Evolutionary conservation across 148 eudicot species (phyloP), one percentile per base, ranked within the genome.

Genomic region (Spergularia bocconei): DNA sequence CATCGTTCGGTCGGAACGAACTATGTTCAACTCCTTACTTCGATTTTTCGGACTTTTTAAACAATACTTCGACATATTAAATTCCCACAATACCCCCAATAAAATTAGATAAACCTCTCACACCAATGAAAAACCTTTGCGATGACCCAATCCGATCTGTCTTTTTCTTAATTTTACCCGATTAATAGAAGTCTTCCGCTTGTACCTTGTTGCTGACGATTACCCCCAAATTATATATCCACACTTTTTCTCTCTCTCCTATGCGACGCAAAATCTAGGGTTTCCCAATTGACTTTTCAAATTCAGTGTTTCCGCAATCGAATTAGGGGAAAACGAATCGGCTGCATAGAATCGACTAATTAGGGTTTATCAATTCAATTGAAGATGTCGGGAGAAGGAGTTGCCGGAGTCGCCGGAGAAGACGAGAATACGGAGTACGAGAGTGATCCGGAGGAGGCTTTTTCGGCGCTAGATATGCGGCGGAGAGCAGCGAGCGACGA

Each of bases 361-460:
- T 80, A 79, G 82, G 82, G 82, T 79, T 74, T 74, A 13, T 23
- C 33, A 36, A 54, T 29, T 33, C 63, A 29, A 51, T 67, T 20
- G 36, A 58, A 73, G 73, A 59, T 73, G 67, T 48, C 71, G 39
- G 63, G 63, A 11, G 63, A 39, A 25, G 70, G 71, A 1, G 71
- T 41, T 0, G 44, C 44, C 6, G 71, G 25, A 23, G 25, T 23
- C 25, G 25, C 25, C 25, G 25, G 23, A 20, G 71, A 67, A 19
- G 90, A 81, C 16, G 88, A 85, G 44, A 90, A 87, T 38, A 80
- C 80, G 41, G 99, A 95, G 81, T 95, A 92, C 76, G 97, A 90
- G 85, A 92, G 97, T 77, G 99, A 95, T 88, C 96, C 93, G 10
- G 96, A 92, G 77, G 96, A 95, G 72, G 90, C 87, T 19, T 89